Conservation (phyloP, 2,329 filamentous ascomycete genomes). For the Fusarium sp. region DNA sequence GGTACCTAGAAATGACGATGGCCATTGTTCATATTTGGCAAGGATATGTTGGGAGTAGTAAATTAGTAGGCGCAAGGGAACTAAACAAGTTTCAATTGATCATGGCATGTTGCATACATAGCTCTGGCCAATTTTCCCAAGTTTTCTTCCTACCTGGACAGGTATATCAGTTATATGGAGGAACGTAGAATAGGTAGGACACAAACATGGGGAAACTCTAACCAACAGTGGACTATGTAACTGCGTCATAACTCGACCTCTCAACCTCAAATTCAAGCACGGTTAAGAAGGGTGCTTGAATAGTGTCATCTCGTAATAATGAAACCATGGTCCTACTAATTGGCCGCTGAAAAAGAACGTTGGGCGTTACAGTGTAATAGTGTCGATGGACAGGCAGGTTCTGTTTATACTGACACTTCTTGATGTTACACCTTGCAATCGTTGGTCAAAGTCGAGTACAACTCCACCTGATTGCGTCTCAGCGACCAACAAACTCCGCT, state of each 20-base stretch:
- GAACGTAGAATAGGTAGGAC: too few relatives aligned
- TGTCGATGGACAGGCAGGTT: too few relatives aligned
- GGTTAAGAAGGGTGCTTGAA: neutral
- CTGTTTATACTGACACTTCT: neutral
- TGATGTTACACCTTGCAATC: neutral
- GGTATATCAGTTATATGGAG: too few relatives aligned
- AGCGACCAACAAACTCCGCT: slow-evolving; percentile 8
- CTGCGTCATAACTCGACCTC: slow-evolving; percentile 8
- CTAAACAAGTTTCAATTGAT: too few relatives aligned
- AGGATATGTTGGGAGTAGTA: neutral
- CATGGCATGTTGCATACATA: too few relatives aligned
- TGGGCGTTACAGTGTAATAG: neutral
- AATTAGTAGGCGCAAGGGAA: neutral
- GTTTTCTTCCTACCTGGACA: too few relatives aligned
- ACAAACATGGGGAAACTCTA: neutral
- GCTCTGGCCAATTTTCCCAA: too few relatives aligned
- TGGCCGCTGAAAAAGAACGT: neutral
- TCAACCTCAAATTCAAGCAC: neutral
- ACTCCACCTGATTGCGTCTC: slow-evolving; percentile 11
- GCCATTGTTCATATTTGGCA: slow-evolving; percentile 4
- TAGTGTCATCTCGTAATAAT: neutral
- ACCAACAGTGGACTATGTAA: neutral
- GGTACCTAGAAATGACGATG: slow-evolving; percentile 18
- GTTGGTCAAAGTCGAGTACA: neutral
- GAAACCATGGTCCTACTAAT: neutral